Percentiles rank a stretch among this genome's conserved stretches.
Conservation (phyloP, 2,329 filamentous ascomycete species). For the Penicillium sp. region DNA sequence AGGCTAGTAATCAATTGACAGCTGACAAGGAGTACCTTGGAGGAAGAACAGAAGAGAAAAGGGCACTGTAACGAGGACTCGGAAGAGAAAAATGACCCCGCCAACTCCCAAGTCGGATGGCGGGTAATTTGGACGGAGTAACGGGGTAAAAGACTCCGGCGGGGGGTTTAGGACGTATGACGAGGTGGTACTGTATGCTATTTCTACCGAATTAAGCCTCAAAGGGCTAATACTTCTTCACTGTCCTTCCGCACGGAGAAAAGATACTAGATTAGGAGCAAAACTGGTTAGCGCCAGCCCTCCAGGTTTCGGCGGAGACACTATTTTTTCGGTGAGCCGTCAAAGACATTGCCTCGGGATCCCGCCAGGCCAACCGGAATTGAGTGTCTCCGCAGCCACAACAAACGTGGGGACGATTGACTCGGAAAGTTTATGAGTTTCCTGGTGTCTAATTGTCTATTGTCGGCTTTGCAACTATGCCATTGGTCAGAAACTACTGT, state of each 20-base stretch:
- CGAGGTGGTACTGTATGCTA: not conserved
- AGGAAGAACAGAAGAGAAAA: conserved; percentile 2
- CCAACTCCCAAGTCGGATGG: conserved; percentile 1
- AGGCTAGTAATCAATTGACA: not conserved
- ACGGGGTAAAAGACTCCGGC: conserved; percentile 11
- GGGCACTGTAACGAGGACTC: not conserved
- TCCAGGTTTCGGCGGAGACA: conserved; percentile 8
- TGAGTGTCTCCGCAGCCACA: not conserved
- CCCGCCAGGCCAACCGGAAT: conserved; percentile 19
- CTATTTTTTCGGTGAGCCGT: conserved; percentile 23
- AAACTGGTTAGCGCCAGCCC: not conserved
- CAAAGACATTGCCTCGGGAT: conserved; percentile 23
- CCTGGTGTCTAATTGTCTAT: no score
- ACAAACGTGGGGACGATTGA: not conserved
- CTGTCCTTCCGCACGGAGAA: no score
- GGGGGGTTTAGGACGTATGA: no score
- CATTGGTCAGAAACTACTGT: no score
- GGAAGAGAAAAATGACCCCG: conserved; percentile 3
- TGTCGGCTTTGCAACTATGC: no score
- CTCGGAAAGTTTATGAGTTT: no score
- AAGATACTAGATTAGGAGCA: no score
- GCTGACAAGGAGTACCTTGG: conserved; percentile 12
- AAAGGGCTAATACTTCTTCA: not conserved
- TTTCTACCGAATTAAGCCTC: not conserved
- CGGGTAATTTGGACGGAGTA: not conserved